Conservation (phyloP, 331 rosid genomes). For the Malus hybrid region DNA sequence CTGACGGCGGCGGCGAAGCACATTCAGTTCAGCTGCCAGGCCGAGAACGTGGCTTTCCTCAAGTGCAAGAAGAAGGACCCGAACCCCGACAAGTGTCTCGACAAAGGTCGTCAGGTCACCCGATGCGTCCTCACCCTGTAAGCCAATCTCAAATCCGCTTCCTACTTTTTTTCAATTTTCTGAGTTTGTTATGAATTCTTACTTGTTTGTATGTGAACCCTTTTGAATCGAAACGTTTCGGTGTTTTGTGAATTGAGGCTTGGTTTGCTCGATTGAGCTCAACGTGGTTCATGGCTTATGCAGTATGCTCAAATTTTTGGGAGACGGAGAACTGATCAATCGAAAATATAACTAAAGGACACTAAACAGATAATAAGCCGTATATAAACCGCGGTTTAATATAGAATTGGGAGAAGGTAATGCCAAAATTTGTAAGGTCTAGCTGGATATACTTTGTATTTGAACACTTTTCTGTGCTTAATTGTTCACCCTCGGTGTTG, state of each 20-base stretch:
- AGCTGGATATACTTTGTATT: background rate
- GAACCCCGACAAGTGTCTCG: slow-evolving; percentile 92
- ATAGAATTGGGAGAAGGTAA: background rate
- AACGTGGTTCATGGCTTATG: background rate
- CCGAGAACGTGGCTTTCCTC: slow-evolving; percentile 78
- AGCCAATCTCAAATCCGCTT: background rate
- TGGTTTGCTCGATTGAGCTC: background rate
- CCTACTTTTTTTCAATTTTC: background rate
- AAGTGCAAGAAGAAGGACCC: slow-evolving; percentile 89
- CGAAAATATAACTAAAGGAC: background rate
- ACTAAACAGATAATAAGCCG: background rate
- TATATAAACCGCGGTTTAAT: background rate
- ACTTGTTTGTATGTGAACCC: background rate
- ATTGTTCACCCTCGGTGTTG: background rate
- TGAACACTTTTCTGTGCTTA: background rate
- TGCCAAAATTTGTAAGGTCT: background rate
- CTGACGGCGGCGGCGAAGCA: slow-evolving; percentile 92
- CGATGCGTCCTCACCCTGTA: slow-evolving; percentile 92
- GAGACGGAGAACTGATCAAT: no score
- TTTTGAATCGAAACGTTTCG: background rate
- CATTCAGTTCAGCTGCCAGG: slow-evolving; percentile 59
- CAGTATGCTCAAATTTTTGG: background rate
- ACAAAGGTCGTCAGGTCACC: slow-evolving; percentile 81
- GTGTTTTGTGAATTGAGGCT: background rate
- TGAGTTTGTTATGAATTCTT: background rate